Conservation (phyloP, 1,284 basidiomycete species). For the Violaceomyces palustris region DNA sequence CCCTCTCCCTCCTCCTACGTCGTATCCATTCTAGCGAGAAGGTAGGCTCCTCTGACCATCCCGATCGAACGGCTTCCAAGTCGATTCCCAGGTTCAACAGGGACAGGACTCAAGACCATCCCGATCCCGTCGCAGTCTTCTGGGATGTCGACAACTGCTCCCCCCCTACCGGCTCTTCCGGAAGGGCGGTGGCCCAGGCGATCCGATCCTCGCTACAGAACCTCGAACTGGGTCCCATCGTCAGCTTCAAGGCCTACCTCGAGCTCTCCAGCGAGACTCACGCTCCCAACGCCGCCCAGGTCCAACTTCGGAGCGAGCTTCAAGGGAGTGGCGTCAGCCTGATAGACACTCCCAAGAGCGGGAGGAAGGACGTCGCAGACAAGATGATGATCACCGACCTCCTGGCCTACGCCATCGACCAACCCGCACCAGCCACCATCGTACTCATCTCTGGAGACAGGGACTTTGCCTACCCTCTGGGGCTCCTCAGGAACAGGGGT, state of each 20-base stretch:
- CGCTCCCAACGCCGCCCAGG: slow-evolving; percentile 26
- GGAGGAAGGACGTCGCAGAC: slow-evolving; percentile 45
- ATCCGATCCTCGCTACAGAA: slow-evolving; percentile 33
- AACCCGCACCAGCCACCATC: slow-evolving; percentile 36
- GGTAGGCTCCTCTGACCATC: background rate
- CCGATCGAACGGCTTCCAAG: background rate
- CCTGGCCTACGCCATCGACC: slow-evolving; percentile 41
- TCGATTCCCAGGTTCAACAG: background rate
- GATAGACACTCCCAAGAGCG: slow-evolving; percentile 44
- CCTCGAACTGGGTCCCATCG: slow-evolving; percentile 25
- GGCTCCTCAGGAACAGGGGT: slow-evolving; percentile 37
- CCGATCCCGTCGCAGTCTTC: slow-evolving; percentile 35
- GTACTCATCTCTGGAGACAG: slow-evolving; percentile 45
- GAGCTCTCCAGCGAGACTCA: slow-evolving; percentile 33
- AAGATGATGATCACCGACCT: slow-evolving; percentile 49
- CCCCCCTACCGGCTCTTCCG: slow-evolving; percentile 40
- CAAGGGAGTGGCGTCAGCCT: slow-evolving; percentile 45
- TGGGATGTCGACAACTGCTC: slow-evolving; percentile 48
- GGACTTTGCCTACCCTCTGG: slow-evolving; percentile 46
- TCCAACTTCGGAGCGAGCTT: slow-evolving; percentile 39
- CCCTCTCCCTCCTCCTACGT: background rate
- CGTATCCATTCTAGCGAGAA: background rate
- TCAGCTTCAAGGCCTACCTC: slow-evolving; percentile 46
- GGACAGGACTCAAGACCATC: slow-evolving; percentile 10
- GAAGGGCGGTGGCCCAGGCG: slow-evolving; percentile 29